These are phyloP conservation scores for Zygoascus meyerae DNA, from an alignment of 1,139 yeast genomes.

Conservation along the genomic window DNA sequence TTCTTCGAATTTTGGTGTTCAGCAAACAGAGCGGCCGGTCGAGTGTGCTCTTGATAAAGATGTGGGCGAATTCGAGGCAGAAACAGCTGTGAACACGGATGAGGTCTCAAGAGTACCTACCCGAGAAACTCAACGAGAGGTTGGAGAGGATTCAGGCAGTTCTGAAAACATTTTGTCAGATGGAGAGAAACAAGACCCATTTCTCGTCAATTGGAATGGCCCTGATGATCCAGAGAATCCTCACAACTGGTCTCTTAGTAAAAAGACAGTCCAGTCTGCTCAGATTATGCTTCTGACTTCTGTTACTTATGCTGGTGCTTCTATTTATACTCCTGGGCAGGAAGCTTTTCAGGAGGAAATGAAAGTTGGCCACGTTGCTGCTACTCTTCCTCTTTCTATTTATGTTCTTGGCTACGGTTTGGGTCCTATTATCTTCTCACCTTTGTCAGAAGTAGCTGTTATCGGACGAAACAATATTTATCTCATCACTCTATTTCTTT, in stretches of 20 bases:
- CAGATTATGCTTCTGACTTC: slow-evolving; percentile 45
- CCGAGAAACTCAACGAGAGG: not conserved
- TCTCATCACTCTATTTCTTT: slow-evolving; percentile 45
- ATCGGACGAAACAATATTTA: slow-evolving; percentile 54
- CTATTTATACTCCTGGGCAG: slow-evolving; percentile 56
- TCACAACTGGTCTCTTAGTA: slow-evolving; percentile 45
- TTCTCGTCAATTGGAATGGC: slow-evolving; percentile 41
- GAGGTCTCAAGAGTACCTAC: not conserved
- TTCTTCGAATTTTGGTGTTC: slow-evolving; percentile 15
- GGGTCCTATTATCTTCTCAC: slow-evolving; percentile 51
- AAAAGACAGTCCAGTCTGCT: slow-evolving; percentile 38
- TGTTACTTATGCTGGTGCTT: slow-evolving; percentile 55
- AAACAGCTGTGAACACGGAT: not conserved
- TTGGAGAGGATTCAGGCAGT: not conserved
- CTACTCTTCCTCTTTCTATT: slow-evolving; percentile 47
- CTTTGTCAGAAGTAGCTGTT: slow-evolving; percentile 48
- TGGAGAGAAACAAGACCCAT: slow-evolving; percentile 13
- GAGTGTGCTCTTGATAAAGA: not conserved
- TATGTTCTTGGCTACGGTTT: slow-evolving; percentile 55
- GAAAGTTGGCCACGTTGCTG: slow-evolving; percentile 39
- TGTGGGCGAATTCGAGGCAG: not conserved
- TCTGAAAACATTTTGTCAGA: not conserved
- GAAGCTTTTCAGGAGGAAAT: slow-evolving; percentile 41
- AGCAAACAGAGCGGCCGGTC: not conserved
- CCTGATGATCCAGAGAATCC: slow-evolving; percentile 56